Base-by-base conservation (phyloP, 2,329 filamentous ascomycete species). In the Alternaria arbusti region DNA sequence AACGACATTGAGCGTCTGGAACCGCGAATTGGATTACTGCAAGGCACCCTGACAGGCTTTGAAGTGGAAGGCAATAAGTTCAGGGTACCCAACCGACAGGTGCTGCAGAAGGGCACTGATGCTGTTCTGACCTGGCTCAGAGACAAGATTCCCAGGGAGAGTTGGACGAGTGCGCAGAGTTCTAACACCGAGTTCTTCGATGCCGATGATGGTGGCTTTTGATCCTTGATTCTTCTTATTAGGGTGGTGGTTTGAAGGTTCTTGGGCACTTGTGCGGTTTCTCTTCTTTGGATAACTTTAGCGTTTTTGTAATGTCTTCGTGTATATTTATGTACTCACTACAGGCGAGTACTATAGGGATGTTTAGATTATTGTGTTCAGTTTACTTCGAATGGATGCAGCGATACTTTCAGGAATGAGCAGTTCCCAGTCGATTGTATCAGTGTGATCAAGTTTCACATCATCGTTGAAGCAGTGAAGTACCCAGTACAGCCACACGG, bases 11-110 rank as follows among this genome's bases (percentile, higher is more conserved):
- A 87, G n/a, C 87, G 88, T 50, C 82, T 98, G 13, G 92, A 96
- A 64, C 91, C 94, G 0, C 88, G 90, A 8, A 85, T 98, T 11
- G 95, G 95, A 0, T 83, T 97, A 12, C 84, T 97, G 0, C 89
- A 90, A 23, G 90, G 89, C 2, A 84, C 71, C 66, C 88, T 81
- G 82, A 91, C 84, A 79, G 87, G 84, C 57, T 82, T 97, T 10
- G 91, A 97, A 51, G 91, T 97, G 5, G 88, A 87, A 26, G 94
- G 94, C 0, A 98, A 98, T 77, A 86, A 89, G 30, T 98, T 98
- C 81, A 86, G 93, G 30, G 93, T 97, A 30, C 95, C 95, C 0
- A 88, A 92, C 60, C 94, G 91, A 83, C 91, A 91, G 66, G 87
- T 97, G 7, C 82, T 98, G 51, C 91, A 95, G 64, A 91, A 93